Evolutionary conservation across 495 filamentous ascomycete species (phyloP), one percentile per base, ranked within the genome.

Genomic region (Neohortaea acidophila): DNA sequence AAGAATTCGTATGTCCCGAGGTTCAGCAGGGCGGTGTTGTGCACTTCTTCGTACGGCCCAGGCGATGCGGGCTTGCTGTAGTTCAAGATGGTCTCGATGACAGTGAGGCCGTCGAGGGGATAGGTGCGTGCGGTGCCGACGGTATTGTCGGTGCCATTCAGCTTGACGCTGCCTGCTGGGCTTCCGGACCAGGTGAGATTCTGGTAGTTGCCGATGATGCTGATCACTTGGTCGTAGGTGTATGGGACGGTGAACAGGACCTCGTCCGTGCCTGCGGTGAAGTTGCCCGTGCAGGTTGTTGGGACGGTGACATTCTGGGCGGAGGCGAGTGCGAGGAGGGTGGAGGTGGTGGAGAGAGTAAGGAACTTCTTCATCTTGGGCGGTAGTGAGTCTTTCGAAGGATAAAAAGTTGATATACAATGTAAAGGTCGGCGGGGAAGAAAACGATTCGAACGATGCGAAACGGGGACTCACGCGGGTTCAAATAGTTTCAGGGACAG

Each of bases 111-210:
- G 20, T 21, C 28, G 3, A 36, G 21, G 19, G 46, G 35, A 23
- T 49, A 56, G 3, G 23, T 37, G 15, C 39, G 44, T 9, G 52
- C 51, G 4, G 44, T 54, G 42, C 43, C 48, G 24, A 51, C 38
- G 3, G 38, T 44, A 33, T 55, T 53, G 33, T 52, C 32, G 13
- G 42, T 49, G 4, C 49, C 49, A 30, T 56, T 56, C 15, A 51
- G 37, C 4, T 39, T 45, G 2, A 47, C 45, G 11, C 38, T 36
- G 24, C 35, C 27, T 19, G n/a, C 20, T 31, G 41, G 36, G 3
- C n/a, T 43, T 2, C 52, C 48, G 26, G 41, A 49, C 52, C 52
- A 54, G 32, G 52, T 54, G 6, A 54, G 43, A 26, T 56, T 52
- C 27, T 52, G 39, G 36, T 46, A 56, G 39, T 38, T 39, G 18